Evolutionary conservation across 768 basidiomycete species (phyloP).

Genomic region (Hebeloma cylindrosporum): DNA sequence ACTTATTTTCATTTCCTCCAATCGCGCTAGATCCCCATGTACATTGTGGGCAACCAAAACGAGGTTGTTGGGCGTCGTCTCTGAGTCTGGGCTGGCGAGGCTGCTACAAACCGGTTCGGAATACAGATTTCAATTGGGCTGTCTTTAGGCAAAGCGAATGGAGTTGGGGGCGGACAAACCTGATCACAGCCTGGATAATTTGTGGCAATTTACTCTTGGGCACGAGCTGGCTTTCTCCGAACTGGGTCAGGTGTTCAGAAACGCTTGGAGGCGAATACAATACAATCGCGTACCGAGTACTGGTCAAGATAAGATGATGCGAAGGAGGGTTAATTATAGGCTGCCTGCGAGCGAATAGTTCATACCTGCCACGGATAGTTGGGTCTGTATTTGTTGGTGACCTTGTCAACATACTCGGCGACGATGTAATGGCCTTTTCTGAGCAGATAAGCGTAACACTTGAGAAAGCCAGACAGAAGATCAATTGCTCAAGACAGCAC

Average conservation of each 20-base stretch:
- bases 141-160: neutral
- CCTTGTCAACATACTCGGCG: slow-evolving; percentile 65
- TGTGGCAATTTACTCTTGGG: slow-evolving; percentile 68
- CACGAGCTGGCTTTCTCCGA: slow-evolving; percentile 73
- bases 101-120: slow-evolving; percentile 46
- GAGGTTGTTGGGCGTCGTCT: slow-evolving; percentile 65
- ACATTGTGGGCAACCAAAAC: slow-evolving; percentile 69
- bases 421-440: slow-evolving; percentile 75
- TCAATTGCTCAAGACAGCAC: slow-evolving; percentile 13
- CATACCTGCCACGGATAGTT: slow-evolving; percentile 75
- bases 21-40: slow-evolving; percentile 52
- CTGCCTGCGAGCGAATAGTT: slow-evolving; percentile 13
- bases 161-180: slow-evolving; percentile 41
- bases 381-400: slow-evolving; percentile 59
- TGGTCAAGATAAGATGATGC: slow-evolving; percentile 27
- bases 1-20: slow-evolving; percentile 85
- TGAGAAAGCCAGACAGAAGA: neutral
- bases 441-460: slow-evolving; percentile 11
- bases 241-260: slow-evolving; percentile 43
- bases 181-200: slow-evolving; percentile 71
- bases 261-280: slow-evolving; percentile 4
- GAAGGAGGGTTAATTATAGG: slow-evolving; percentile 1
- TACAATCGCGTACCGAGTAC: slow-evolving; percentile 58
- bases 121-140: slow-evolving; percentile 1
- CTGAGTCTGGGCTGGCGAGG: slow-evolving; percentile 74